Percentiles rank a stretch among this genome's conserved stretches.
Conservation (phyloP, 805 yeast species). For the Wickerhamomyces silvicola region DNA sequence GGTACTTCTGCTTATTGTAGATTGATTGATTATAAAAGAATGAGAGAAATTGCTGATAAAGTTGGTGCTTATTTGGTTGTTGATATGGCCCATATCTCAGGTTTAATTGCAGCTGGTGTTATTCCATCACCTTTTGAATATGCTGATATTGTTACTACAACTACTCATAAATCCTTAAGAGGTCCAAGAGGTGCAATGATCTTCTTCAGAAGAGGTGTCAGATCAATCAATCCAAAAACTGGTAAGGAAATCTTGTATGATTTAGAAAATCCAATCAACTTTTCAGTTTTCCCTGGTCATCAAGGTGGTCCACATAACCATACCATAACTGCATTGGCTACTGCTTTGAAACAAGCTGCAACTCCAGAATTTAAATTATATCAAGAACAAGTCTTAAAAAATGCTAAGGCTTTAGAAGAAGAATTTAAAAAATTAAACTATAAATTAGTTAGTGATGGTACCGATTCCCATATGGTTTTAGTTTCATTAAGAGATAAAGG, state of each 20-base stretch:
- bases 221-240: conserved; percentile 78
- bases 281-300: conserved; percentile 99
- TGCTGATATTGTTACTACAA: conserved; percentile 96
- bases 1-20: conserved; percentile 99
- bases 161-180: conserved; percentile 97
- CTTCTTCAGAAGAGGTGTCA: conserved; percentile 93
- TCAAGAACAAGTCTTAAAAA: conserved; percentile 81
- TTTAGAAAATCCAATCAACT: conserved; percentile 91
- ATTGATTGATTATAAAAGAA: conserved; percentile 91
- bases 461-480: conserved; percentile 95
- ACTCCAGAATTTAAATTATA: conserved; percentile 87
- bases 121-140: conserved; percentile 95
- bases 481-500: conserved; percentile 83
- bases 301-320: conserved; percentile 99
- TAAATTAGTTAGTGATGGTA: conserved; percentile 86
- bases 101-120: conserved; percentile 92
- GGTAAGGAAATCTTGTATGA: conserved; percentile 91
- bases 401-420: conserved; percentile 77
- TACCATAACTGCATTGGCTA: conserved; percentile 95
- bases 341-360: conserved; percentile 90
- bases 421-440: conserved; percentile 70
- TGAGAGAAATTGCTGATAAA: conserved; percentile 93
- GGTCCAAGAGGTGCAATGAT: conserved; percentile 99
- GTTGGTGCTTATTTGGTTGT: conserved; percentile 95
- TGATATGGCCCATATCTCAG: conserved; percentile 99